Percentiles rank a stretch among this genome's conserved stretches.
Evolutionary conservation across 306 rosid genomes (phyloP).

Genomic region (Pterocarpus santalinus): DNA sequence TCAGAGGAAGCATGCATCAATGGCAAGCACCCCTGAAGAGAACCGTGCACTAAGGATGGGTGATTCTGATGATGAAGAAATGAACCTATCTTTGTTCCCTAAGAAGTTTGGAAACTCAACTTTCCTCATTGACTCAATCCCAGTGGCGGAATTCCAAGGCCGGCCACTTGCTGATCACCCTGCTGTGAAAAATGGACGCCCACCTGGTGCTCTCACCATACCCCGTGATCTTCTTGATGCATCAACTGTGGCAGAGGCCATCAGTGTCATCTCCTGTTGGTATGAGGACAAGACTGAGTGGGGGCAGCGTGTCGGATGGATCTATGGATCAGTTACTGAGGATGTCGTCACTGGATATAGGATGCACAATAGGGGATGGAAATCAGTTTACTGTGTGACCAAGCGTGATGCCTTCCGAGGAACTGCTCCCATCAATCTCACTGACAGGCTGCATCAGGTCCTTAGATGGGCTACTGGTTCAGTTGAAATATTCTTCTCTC

Average conservation of each 20-base stretch:
- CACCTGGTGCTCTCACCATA: conserved; percentile 89
- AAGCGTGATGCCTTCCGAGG: conserved; percentile 91
- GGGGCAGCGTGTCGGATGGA: conserved; percentile 96
- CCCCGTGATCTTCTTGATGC: conserved; percentile 96
- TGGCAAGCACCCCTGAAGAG: conserved; percentile 69
- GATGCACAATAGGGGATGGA: conserved; percentile 94
- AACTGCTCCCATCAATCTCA: conserved; percentile 86
- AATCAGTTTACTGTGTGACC: conserved; percentile 87
- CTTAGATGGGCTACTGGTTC: conserved; percentile 98
- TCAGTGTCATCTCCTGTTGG: conserved; percentile 96
- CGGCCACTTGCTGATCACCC: conserved; percentile 96
- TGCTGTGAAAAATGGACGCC: conserved; percentile 90
- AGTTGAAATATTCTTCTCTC: conserved; percentile 91
- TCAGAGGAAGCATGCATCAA: conserved; percentile 65
- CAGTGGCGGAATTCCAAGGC: conserved; percentile 95
- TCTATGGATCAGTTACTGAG: conserved; percentile 88
- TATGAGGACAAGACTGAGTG: conserved; percentile 95
- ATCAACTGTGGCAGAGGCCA: conserved; percentile 91
- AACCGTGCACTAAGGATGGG: conserved; percentile 82
- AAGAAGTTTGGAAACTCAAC: conserved; percentile 91
- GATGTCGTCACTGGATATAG: conserved; percentile 91
- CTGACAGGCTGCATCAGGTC: conserved; percentile 86
- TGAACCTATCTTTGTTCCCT: conserved; percentile 79
- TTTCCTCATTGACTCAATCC: conserved; percentile 91
- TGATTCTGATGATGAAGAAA: conserved; percentile 88